These are phyloP conservation scores for Debaryomyces udenii DNA, from an alignment of 1,139 yeast species.

Conservation along the genomic window DNA sequence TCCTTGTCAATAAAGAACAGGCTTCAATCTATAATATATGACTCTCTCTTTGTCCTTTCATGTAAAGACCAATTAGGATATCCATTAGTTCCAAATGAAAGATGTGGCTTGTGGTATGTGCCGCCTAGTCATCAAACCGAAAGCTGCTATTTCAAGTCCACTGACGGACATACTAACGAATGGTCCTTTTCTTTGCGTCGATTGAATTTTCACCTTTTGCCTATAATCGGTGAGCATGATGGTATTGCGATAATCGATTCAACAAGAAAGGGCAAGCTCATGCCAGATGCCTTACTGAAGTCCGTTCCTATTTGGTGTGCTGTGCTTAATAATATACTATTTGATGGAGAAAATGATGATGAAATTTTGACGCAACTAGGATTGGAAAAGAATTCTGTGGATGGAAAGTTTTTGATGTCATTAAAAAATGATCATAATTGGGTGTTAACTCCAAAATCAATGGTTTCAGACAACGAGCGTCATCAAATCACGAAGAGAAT, in stretches of 20 bases:
- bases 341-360: constrained; percentile 28
- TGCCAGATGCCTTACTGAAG: constrained; percentile 86
- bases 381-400: constrained; percentile 20
- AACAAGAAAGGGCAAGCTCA: constrained; percentile 77
- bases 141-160: constrained; percentile 79
- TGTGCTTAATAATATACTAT: constrained; percentile 61
- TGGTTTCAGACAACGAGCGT: constrained; percentile 63
- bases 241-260: constrained; percentile 78
- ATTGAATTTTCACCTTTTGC: constrained; percentile 69
- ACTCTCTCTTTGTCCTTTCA: constrained; percentile 40
- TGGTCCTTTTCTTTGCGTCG: constrained; percentile 80
- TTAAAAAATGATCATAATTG: constrained; percentile 22
- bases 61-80: constrained; percentile 15
- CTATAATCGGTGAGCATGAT: constrained; percentile 37
- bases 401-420: constrained; percentile 15
- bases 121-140: constrained; percentile 41
- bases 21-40: constrained; percentile 69
- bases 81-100: constrained; percentile 71
- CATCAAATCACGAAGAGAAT: constrained; percentile 52
- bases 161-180: constrained; percentile 83
- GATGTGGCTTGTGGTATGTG: constrained; percentile 90
- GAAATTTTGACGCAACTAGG: constrained; percentile 14
- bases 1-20: constrained; percentile 62
- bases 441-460: constrained; percentile 53
- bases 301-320: constrained; percentile 94